A percentile compares a stretch with the other conserved stretches of the same genome.
Evolutionary conservation across 176 grass and related monocot species (phyloP).

Genomic region (Zoysia japonica): DNA sequence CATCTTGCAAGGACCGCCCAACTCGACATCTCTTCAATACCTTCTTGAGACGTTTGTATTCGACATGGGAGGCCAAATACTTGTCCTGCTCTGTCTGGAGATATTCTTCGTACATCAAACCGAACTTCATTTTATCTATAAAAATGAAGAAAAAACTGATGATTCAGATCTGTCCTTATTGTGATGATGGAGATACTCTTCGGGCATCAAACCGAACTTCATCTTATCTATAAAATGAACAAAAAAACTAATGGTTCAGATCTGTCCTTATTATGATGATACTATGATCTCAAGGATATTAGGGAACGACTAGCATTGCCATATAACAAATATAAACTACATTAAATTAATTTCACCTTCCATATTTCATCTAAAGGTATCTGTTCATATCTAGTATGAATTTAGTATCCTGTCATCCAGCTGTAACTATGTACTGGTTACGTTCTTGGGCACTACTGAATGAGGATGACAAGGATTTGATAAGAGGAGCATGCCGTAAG

Average conservation of each 20-base stretch:
- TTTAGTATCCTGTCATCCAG: neutral
- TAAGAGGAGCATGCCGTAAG: too few species aligned
- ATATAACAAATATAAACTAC: too few species aligned
- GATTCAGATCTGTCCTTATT: slow-evolving; percentile 4
- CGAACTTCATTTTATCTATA: slow-evolving; percentile 63
- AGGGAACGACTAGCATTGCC: too few species aligned
- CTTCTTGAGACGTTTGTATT: slow-evolving; percentile 79
- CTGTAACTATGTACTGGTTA: neutral
- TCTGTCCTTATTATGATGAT: too few species aligned
- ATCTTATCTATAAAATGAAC: neutral
- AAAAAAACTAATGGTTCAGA: neutral
- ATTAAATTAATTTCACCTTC: neutral
- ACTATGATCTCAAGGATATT: too few species aligned
- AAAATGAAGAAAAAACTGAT: neutral
- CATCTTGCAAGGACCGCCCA: slow-evolving; percentile 46
- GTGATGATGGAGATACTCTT: neutral
- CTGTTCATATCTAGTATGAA: too few species aligned
- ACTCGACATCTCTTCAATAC: slow-evolving; percentile 65
- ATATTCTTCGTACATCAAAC: slow-evolving; percentile 60
- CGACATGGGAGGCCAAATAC: slow-evolving; percentile 59
- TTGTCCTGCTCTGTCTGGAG: slow-evolving; percentile 59
- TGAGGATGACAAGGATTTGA: too few species aligned
- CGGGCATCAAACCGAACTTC: too few species aligned
- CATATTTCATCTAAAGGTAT: too few species aligned
- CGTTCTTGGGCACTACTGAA: too few species aligned